These are phyloP conservation scores for Primulina tabacum DNA, from an alignment of 257 asterid genomes.

Conservation along the genomic window DNA sequence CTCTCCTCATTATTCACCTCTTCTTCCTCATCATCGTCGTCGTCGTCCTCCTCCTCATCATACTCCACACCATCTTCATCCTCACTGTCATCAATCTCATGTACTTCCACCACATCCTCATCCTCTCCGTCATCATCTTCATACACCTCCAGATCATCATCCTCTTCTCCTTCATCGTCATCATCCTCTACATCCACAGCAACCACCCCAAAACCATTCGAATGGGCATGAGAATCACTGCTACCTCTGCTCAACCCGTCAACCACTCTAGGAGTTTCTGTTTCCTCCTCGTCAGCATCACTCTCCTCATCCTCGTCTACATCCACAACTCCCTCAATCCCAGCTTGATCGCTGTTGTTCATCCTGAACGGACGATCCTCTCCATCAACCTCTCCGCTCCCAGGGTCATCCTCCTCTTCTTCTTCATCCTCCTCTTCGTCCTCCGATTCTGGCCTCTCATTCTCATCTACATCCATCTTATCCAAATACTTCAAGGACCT, in stretches of 20 bases:
- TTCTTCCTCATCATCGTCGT: slow-evolving; percentile 64
- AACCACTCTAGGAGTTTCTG: slow-evolving; percentile 54
- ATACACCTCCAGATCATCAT: slow-evolving; percentile 58
- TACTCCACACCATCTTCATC: slow-evolving; percentile 63
- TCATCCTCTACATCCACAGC: slow-evolving; percentile 48
- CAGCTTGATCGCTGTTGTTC: slow-evolving; percentile 52
- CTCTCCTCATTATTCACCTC: slow-evolving; percentile 74
- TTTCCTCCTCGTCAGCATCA: slow-evolving; percentile 85
- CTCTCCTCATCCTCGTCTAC: slow-evolving; percentile 90
- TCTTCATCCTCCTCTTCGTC: slow-evolving; percentile 76
- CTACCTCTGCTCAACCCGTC: slow-evolving; percentile 33
- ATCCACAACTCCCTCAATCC: slow-evolving; percentile 73
- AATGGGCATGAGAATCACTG: slow-evolving; percentile 35
- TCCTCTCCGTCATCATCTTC: slow-evolving; percentile 65
- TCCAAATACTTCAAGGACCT: slow-evolving; percentile 78
- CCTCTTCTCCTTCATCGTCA: slow-evolving; percentile 53
- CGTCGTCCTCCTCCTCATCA: slow-evolving; percentile 44
- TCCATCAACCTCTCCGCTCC: slow-evolving; percentile 88
- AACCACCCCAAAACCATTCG: slow-evolving; percentile 63
- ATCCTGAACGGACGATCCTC: slow-evolving; percentile 48
- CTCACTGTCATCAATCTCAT: slow-evolving; percentile 64
- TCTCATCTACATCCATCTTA: slow-evolving; percentile 92
- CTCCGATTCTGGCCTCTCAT: slow-evolving; percentile 91
- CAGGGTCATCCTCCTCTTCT: slow-evolving; percentile 83
- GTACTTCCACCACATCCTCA: slow-evolving; percentile 80